These are phyloP conservation scores for Puccinellia tenuiflora DNA, from an alignment of 176 grass and related monocot species.

Conservation along the genomic window DNA sequence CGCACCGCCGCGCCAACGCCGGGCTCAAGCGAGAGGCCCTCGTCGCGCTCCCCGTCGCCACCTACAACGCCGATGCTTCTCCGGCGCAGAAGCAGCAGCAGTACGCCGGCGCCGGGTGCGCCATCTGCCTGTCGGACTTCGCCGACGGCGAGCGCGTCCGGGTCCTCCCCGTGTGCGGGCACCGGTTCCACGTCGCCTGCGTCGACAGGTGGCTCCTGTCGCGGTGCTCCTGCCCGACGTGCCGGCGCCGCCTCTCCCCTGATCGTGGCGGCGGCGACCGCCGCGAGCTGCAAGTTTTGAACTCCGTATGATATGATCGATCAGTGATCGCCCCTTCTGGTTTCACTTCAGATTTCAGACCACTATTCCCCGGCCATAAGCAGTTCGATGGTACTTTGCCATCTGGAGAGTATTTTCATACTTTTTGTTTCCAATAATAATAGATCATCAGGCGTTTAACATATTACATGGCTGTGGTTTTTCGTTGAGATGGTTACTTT, in stretches of 20 bases:
- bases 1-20: constrained; percentile 34
- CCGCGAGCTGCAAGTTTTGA: neutral
- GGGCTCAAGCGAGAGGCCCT: constrained; percentile 69
- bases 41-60: constrained; percentile 38
- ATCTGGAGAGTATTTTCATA: neutral
- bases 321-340: neutral
- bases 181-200: constrained; percentile 64
- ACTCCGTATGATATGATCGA: neutral
- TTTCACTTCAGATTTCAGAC: too few species aligned
- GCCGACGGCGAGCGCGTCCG: constrained; percentile 46
- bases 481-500: neutral
- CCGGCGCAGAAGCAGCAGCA: neutral
- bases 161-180: constrained; percentile 49
- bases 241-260: constrained; percentile 32
- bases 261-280: neutral
- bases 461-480: neutral
- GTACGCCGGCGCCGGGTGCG: constrained; percentile 27
- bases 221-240: constrained; percentile 62
- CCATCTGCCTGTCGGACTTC: constrained; percentile 72
- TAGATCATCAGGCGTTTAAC: neutral
- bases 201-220: constrained; percentile 59
- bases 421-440: neutral
- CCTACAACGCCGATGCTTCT: constrained; percentile 7
- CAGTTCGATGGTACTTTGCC: constrained; percentile 7
- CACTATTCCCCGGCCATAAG: neutral